A percentile compares a stretch with the other conserved stretches of the same genome.
These are phyloP conservation scores for Chrysoporthe austroafricana DNA, from an alignment of 2,329 filamentous ascomycete species.

Conservation along the genomic window DNA sequence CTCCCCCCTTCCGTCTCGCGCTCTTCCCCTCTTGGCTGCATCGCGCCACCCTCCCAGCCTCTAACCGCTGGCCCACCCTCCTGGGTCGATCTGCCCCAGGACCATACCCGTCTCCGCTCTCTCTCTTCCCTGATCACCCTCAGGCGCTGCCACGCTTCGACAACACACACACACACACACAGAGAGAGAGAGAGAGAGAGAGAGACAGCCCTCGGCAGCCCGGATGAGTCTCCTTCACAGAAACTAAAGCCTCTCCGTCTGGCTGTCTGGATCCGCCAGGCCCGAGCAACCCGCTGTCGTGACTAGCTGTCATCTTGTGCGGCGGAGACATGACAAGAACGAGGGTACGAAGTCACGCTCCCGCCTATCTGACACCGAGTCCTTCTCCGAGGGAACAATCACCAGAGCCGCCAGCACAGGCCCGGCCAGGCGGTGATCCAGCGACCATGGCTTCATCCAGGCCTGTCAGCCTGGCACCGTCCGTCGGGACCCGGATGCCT, in stretches of 20 bases:
- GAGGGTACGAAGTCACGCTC: slow-evolving; percentile 49
- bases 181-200: too few species aligned
- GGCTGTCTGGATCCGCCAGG: slow-evolving; percentile 29
- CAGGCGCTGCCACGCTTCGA: neutral
- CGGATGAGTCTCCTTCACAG: slow-evolving; percentile 16
- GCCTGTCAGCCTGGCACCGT: slow-evolving; percentile 52
- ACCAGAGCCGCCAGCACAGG: slow-evolving; percentile 49
- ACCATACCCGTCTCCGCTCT: neutral
- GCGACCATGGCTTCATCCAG: slow-evolving; percentile 53
- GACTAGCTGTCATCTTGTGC: neutral
- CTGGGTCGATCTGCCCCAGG: too few species aligned
- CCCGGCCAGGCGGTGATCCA: slow-evolving; percentile 48
- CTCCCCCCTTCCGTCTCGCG: neutral
- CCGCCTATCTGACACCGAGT: slow-evolving; percentile 47
- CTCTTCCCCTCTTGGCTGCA: neutral
- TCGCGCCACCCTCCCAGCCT: neutral
- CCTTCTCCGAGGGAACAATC: slow-evolving; percentile 48
- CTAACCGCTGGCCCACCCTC: neutral
- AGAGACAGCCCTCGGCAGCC: neutral
- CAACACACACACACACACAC: neutral
- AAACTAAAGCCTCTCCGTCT: slow-evolving; percentile 30
- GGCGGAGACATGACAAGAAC: slow-evolving; percentile 49
- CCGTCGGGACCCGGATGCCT: slow-evolving; percentile 53
- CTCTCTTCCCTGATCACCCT: neutral
- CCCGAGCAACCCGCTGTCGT: slow-evolving; percentile 27